Base-by-base conservation (phyloP, 352 stramenopile species). In the Phytophthora europaea region DNA sequence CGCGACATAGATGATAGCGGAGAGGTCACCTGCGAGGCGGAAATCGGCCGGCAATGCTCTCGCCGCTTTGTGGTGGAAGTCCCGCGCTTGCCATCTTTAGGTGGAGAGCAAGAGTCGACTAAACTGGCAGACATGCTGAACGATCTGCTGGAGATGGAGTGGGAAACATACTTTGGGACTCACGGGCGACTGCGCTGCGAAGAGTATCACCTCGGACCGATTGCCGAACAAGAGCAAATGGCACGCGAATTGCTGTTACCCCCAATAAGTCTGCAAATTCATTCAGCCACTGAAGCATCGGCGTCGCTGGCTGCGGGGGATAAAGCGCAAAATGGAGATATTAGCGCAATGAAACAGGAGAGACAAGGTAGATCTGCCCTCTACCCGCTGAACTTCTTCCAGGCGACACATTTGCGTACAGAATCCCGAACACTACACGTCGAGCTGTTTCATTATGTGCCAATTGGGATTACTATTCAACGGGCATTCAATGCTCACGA, bases 151-250 rank as follows among this genome's bases (percentile, higher is more conserved):
- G 70, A 81, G 31, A 81, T 90, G 50, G 72, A 88, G 43, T 90
- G 83, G 83, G 74, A 83, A 57, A 90, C 83, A 16, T 79, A 82
- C 75, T 90, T 85, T 43, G 83, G 83, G 12, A 80, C 77, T 22
- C 73, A 65, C 23, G 83, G 83, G 26, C 38, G 55, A 6, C 51
- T 90, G 43, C 45, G 67, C 1, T 78, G 61, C 38, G 61, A 78
- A 40, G 61, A 78, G 1, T 22, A 54, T 15, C 67, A 80, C 53
- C 8, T 82, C 16, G 72, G 60, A 34, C 26, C 55, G 2, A 62
- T 53, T 36, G n/a, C 9, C 16, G 56, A 75, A 6, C 55, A 66
- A n/a, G 38, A 65, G 13, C 33, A 73, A 18, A 61, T 59, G 34
- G 72, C 64, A 31, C 23, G 64, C 16, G 80, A 89, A 40, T 53